Conservation (phyloP, 768 basidiomycete species). For the Leccinum subgranulosum region DNA sequence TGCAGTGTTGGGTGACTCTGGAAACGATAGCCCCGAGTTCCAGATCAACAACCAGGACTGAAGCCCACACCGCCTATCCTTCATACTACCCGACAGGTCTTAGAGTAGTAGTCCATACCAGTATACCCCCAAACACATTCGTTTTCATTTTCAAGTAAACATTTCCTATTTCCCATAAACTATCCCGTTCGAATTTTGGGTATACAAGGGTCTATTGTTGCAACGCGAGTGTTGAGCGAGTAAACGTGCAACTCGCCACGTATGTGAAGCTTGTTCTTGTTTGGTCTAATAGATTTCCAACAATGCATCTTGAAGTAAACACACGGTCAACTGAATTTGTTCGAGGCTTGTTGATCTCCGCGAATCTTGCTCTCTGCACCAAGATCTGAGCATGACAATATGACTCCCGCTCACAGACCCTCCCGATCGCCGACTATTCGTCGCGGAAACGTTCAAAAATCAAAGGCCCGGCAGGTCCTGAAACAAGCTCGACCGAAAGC, state of each 20-base stretch:
- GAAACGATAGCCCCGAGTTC: conserved; percentile 27
- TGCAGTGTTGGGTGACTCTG: conserved; percentile 35
- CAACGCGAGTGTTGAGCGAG: no score
- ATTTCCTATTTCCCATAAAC: background rate
- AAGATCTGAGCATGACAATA: background rate
- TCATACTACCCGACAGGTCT: background rate
- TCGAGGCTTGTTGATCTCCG: background rate
- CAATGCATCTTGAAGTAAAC: background rate
- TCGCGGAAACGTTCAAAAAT: background rate
- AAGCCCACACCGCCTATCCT: background rate
- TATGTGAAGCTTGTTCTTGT: no score
- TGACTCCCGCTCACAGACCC: conserved; percentile 9
- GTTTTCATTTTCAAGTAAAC: background rate
- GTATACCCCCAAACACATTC: background rate
- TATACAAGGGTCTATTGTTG: background rate
- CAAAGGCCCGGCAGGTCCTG: conserved; percentile 1
- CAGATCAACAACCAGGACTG: conserved; percentile 11
- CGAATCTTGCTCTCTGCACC: background rate
- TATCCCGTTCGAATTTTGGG: background rate
- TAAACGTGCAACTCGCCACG: no score
- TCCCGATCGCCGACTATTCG: background rate
- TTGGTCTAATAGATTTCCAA: no score
- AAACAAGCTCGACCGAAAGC: conserved; percentile 17
- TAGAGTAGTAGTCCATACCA: background rate
- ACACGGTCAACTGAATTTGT: background rate